A percentile compares a stretch with the other conserved stretches of the same genome.
These are phyloP conservation scores for Stereocaulon alpinum DNA, from an alignment of 495 filamentous ascomycete genomes.

Conservation along the genomic window DNA sequence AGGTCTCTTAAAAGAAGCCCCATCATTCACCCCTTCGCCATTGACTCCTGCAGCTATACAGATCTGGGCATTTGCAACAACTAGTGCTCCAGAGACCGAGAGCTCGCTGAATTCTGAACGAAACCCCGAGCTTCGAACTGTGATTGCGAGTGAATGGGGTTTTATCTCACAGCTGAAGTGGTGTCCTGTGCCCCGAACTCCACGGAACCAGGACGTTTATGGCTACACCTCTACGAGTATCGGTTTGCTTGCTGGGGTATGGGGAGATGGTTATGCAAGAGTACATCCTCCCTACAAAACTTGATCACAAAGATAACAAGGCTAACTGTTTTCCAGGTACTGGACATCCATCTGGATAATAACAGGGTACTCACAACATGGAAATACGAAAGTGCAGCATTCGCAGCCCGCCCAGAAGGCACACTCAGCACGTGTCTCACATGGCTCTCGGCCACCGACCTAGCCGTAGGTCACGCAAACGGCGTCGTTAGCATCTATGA, in stretches of 20 bases:
- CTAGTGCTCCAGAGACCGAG: background rate
- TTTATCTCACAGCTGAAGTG: slow-evolving; percentile 48
- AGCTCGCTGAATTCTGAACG: slow-evolving; percentile 30
- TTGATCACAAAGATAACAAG: background rate
- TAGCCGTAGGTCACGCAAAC: slow-evolving; percentile 54
- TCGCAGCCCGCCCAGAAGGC: slow-evolving; percentile 36
- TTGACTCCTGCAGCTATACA: slow-evolving; percentile 44
- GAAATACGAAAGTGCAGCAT: slow-evolving; percentile 33
- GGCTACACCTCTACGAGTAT: slow-evolving; percentile 27
- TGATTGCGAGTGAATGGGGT: slow-evolving; percentile 56
- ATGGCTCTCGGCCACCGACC: slow-evolving; percentile 51
- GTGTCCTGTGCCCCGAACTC: slow-evolving; percentile 44
- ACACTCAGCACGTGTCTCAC: slow-evolving; percentile 49
- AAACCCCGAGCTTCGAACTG: slow-evolving; percentile 35
- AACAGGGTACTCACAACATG: slow-evolving; percentile 11
- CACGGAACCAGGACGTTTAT: slow-evolving; percentile 25
- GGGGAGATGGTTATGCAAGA: slow-evolving; percentile 50
- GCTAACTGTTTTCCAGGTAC: slow-evolving; percentile 26
- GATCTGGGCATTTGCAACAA: slow-evolving; percentile 45
- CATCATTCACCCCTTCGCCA: slow-evolving; percentile 38
- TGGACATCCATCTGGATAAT: slow-evolving; percentile 40
- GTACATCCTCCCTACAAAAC: background rate
- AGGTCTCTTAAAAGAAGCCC: slow-evolving; percentile 25
- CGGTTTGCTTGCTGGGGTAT: slow-evolving; percentile 53
- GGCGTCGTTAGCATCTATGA: slow-evolving; percentile 51